These are phyloP conservation scores for Chalciporus chontae DNA, from an alignment of 768 basidiomycete species.

Conservation along the genomic window DNA sequence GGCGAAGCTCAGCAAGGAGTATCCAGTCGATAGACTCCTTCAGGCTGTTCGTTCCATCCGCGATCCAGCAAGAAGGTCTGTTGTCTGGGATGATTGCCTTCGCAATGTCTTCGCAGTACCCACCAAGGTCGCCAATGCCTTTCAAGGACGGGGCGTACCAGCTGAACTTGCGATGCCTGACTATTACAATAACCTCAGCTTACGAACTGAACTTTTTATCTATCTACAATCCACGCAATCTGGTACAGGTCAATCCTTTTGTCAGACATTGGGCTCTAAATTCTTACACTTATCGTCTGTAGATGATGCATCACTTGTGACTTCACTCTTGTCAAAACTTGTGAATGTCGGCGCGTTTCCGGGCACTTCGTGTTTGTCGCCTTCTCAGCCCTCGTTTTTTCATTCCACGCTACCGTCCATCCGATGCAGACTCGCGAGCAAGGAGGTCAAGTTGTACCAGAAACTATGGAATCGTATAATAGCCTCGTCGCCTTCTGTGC, in stretches of 20 bases:
- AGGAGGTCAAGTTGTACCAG: conserved; percentile 37
- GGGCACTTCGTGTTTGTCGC: conserved; percentile 41
- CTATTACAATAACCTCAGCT: conserved; percentile 53
- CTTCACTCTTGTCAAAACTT: conserved; percentile 61
- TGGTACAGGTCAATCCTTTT: conserved; percentile 39
- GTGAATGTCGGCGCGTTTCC: conserved; percentile 69
- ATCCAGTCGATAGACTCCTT: conserved; percentile 69
- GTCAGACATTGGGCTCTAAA: conserved; percentile 5
- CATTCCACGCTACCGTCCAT: conserved; percentile 46
- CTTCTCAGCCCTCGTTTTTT: conserved; percentile 75
- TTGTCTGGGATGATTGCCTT: conserved; percentile 76
- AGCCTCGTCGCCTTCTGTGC: conserved; percentile 45
- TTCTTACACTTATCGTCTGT: conserved; percentile 28
- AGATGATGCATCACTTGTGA: conserved; percentile 37
- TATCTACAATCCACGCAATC: conserved; percentile 37
- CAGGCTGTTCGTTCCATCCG: conserved; percentile 41
- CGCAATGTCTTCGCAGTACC: conserved; percentile 64
- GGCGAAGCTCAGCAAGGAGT: conserved; percentile 50
- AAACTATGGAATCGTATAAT: conserved; percentile 48
- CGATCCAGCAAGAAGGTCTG: conserved; percentile 25
- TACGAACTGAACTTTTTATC: conserved; percentile 52
- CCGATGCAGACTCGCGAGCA: conserved; percentile 33
- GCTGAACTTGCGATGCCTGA: conserved; percentile 47
- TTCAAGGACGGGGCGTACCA: conserved; percentile 46
- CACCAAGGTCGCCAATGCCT: conserved; percentile 72